Conservation (phyloP, 2,329 filamentous ascomycete species). For the Claviceps spartinae region DNA sequence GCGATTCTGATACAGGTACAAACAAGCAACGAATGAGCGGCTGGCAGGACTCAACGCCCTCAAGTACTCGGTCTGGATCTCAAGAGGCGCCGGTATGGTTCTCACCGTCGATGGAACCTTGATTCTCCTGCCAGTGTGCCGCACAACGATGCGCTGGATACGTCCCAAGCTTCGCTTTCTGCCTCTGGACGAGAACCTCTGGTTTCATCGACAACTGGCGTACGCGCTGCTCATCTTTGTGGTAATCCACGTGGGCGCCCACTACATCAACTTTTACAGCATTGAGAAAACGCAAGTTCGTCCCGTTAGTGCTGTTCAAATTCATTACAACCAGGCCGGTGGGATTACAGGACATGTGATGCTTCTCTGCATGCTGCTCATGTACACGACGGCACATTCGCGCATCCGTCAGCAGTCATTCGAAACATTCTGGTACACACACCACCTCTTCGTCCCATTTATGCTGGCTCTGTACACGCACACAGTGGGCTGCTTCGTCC, state of each 20-base stretch:
- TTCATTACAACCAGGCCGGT: constrained; percentile 80
- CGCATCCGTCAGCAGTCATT: constrained; percentile 94
- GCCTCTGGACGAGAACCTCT: constrained; percentile 90
- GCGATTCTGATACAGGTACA: constrained; percentile 43
- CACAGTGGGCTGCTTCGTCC: constrained; percentile 90
- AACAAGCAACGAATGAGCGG: constrained; percentile 55
- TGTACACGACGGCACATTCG: constrained; percentile 90
- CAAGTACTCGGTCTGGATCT: constrained; percentile 86
- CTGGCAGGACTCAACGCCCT: constrained; percentile 71
- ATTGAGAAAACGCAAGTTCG: constrained; percentile 78
- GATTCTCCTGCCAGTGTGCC: constrained; percentile 88
- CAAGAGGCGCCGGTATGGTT: constrained; percentile 79
- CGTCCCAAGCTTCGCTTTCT: constrained; percentile 79
- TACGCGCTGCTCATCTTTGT: constrained; percentile 80
- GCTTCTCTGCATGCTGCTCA: constrained; percentile 97
- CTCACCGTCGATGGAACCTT: constrained; percentile 74
- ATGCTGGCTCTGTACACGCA: constrained; percentile 89
- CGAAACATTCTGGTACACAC: constrained; percentile 98
- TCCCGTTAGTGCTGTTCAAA: constrained; percentile 67
- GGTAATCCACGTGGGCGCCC: constrained; percentile 58
- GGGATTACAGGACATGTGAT: constrained; percentile 95
- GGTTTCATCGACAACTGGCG: constrained; percentile 91
- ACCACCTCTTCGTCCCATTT: constrained; percentile 97
- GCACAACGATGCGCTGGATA: constrained; percentile 72
- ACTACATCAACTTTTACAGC: constrained; percentile 99